A percentile compares a stretch with the other conserved stretches of the same genome.
Conservation (phyloP, 495 filamentous ascomycete species). For the Lindgomyces ingoldianus region DNA sequence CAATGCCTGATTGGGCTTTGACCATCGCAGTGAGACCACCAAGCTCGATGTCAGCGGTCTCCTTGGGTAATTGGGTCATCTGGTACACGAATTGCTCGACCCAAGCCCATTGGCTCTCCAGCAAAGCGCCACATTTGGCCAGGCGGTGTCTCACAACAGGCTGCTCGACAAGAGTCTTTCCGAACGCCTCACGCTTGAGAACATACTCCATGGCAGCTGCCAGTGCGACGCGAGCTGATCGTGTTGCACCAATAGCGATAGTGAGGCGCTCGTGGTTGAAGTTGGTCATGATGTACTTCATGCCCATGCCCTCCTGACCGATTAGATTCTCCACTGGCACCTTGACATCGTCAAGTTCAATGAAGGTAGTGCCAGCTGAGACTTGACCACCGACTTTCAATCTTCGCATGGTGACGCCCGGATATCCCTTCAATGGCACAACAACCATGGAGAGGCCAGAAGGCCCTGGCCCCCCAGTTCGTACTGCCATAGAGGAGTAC, state of each 20-base stretch:
- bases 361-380: constrained; percentile 70
- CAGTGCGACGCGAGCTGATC: constrained; percentile 65
- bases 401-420: constrained; percentile 66
- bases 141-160: constrained; percentile 71
- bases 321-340: constrained; percentile 71
- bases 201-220: constrained; percentile 66
- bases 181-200: constrained; percentile 73
- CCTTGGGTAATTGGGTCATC: constrained; percentile 63
- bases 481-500: constrained; percentile 71
- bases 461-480: constrained; percentile 66
- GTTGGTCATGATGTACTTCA: constrained; percentile 79
- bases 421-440: constrained; percentile 63
- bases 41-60: constrained; percentile 63
- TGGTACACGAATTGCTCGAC: constrained; percentile 74
- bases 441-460: constrained; percentile 67
- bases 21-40: constrained; percentile 69
- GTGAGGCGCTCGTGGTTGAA: constrained; percentile 79
- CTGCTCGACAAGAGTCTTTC: constrained; percentile 71
- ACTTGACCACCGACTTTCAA: constrained; percentile 62
- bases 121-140: constrained; percentile 66
- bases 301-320: constrained; percentile 68
- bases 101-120: constrained; percentile 74
- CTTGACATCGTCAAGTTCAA: constrained; percentile 71
- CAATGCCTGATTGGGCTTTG: constrained; percentile 70
- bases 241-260: constrained; percentile 63